These are phyloP conservation scores for Lactarius sp. DNA, from an alignment of 768 basidiomycete genomes.

Conservation along the genomic window DNA sequence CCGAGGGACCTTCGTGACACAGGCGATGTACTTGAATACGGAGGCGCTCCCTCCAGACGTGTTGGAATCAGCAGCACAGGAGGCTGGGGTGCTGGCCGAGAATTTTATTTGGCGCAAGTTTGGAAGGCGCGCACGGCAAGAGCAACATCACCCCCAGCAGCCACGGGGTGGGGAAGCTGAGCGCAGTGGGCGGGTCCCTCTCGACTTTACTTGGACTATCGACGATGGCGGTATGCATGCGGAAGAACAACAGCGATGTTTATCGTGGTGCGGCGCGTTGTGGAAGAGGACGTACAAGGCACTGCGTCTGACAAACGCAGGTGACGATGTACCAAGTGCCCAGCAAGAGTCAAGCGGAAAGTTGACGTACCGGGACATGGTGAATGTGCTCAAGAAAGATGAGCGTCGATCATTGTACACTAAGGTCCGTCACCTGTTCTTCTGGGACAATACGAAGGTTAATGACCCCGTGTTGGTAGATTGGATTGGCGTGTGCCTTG, in stretches of 20 bases:
- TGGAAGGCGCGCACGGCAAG: conserved; percentile 11
- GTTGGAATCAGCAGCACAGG: conserved; percentile 58
- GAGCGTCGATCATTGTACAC: conserved; percentile 53
- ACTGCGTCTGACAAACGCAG: not conserved
- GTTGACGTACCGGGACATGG: conserved; percentile 24
- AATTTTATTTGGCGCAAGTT: conserved; percentile 34
- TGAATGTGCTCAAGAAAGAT: conserved; percentile 28
- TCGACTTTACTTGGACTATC: conserved; percentile 17
- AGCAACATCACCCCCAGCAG: not conserved
- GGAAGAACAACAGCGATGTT: not conserved
- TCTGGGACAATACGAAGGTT: too few relatives aligned
- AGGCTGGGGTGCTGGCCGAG: conserved; percentile 58
- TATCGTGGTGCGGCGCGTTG: not conserved
- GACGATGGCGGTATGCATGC: not conserved
- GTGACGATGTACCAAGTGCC: not conserved
- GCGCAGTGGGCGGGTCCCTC: conserved; percentile 1
- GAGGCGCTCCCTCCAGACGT: conserved; percentile 51
- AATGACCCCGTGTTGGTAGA: conserved; percentile 28
- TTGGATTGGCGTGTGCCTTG: conserved; percentile 47
- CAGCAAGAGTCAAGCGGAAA: conserved; percentile 1
- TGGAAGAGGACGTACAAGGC: conserved; percentile 10
- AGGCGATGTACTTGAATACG: conserved; percentile 55
- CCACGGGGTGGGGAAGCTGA: not conserved
- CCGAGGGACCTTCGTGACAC: conserved; percentile 29
- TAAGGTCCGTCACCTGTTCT: conserved; percentile 38